A percentile compares a stretch with the other conserved stretches of the same genome.
These are phyloP conservation scores for Cercophora samala DNA, from an alignment of 495 filamentous ascomycete genomes.

Conservation along the genomic window DNA sequence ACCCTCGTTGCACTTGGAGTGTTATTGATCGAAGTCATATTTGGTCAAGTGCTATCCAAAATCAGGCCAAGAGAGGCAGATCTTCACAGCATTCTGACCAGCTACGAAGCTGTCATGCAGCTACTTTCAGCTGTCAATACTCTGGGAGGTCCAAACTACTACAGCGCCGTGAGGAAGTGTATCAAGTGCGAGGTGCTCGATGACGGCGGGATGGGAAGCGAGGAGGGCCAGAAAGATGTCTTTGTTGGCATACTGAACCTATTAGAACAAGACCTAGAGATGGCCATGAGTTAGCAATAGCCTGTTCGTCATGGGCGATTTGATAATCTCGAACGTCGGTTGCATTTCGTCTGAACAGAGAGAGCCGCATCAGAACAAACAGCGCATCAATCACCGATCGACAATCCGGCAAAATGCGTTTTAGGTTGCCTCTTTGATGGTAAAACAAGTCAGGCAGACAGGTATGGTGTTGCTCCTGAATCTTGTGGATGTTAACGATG, in stretches of 20 bases:
- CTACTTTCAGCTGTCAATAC: not conserved
- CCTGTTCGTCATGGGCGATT: too few relatives aligned
- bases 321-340: too few relatives aligned
- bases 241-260: not conserved
- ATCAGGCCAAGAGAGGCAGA: not conserved
- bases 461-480: not conserved
- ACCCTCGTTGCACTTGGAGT: not conserved
- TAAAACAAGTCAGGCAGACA: not conserved
- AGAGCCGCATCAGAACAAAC: not conserved
- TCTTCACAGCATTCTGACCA: not conserved
- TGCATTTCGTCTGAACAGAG: not conserved
- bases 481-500: not conserved
- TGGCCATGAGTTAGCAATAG: not conserved
- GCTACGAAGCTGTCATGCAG: not conserved
- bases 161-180: not conserved
- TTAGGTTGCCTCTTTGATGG: not conserved
- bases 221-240: not conserved
- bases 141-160: not conserved
- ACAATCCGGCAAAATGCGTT: conserved; percentile 5
- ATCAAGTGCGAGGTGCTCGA: not conserved
- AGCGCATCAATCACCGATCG: not conserved
- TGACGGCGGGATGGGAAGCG: not conserved
- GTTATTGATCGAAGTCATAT: conserved; percentile 4
- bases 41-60: not conserved
- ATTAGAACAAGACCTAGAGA: not conserved